These are phyloP conservation scores for Cladosporium colombiae DNA, from an alignment of 2,329 filamentous ascomycete genomes.

Conservation along the genomic window DNA sequence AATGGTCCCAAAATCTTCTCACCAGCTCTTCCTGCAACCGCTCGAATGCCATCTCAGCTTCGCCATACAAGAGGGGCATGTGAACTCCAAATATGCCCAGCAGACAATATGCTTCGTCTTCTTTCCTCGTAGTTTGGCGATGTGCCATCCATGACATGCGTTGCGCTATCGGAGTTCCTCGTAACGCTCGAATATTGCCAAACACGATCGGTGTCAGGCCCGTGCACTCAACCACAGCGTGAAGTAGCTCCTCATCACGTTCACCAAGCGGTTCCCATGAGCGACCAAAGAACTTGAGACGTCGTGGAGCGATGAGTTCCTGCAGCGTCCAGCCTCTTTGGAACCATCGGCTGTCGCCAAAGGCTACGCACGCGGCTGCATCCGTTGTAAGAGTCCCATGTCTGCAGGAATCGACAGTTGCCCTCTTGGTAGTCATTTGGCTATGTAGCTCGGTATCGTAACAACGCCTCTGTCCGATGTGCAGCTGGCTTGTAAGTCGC, in stretches of 20 bases:
- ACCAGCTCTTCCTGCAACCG: constrained; percentile 20
- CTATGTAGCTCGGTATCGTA: not conserved
- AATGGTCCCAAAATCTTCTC: constrained; percentile 15
- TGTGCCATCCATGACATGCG: constrained; percentile 20
- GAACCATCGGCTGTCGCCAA: constrained; percentile 19
- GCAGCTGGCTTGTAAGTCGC: not conserved
- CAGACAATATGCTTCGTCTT: constrained; percentile 49
- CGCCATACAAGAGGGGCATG: constrained; percentile 47
- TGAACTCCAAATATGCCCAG: constrained; percentile 47
- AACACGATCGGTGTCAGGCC: constrained; percentile 6
- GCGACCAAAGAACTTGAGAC: constrained; percentile 12
- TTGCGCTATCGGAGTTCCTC: constrained; percentile 6
- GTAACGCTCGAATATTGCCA: constrained; percentile 12
- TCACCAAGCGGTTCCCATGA: constrained; percentile 7
- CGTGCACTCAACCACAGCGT: not conserved
- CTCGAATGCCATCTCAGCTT: constrained; percentile 12
- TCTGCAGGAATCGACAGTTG: not conserved
- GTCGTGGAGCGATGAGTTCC: constrained; percentile 21
- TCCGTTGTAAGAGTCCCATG: too few species aligned
- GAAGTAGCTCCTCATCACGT: not conserved
- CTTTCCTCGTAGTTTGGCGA: constrained; percentile 25
- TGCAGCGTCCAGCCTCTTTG: constrained; percentile 23
- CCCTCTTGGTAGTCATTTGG: not conserved
- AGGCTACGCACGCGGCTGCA: not conserved
- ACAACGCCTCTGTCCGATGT: not conserved